A percentile compares a stretch with the other conserved stretches of the same genome.
phyloP scores from a whole-genome alignment of 805 yeast species.

The Huiozyma sinensis region DNA sequence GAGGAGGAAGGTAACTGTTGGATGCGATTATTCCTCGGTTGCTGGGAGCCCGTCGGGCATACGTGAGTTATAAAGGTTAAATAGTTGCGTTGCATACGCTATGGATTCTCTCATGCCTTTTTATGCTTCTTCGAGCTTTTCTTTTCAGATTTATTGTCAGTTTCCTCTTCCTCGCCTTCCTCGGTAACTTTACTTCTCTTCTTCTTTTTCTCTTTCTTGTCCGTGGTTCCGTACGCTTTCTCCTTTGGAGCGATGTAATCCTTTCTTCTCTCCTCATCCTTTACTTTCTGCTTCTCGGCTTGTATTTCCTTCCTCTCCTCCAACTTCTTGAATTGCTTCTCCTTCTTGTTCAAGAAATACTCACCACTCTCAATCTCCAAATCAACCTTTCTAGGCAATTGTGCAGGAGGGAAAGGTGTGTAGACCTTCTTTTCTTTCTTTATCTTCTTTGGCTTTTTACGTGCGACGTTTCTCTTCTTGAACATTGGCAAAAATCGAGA shows the following conservation, averaged over 20 bases:
- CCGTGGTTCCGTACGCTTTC: slow-evolving; percentile 29
- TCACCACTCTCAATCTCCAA: slow-evolving; percentile 97
- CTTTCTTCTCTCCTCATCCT: slow-evolving; percentile 59
- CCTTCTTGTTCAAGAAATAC: slow-evolving; percentile 82
- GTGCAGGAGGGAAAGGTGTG: slow-evolving; percentile 99
- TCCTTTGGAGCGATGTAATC: slow-evolving; percentile 86
- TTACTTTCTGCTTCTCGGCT: slow-evolving; percentile 52
- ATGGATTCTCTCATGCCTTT: neutral
- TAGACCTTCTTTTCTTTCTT: slow-evolving; percentile 59
- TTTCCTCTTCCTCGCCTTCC: neutral
- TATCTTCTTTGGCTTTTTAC: slow-evolving; percentile 72
- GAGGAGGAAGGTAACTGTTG: too few relatives aligned
- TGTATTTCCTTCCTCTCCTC: slow-evolving; percentile 75
- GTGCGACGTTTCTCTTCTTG: slow-evolving; percentile 90
- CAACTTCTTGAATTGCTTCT: slow-evolving; percentile 59
- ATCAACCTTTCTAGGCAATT: slow-evolving; percentile 93
- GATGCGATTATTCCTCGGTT: too few relatives aligned
- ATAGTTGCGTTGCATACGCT: neutral
- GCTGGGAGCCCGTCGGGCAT: too few relatives aligned
- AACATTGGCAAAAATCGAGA: slow-evolving; percentile 90
- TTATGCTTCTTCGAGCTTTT: slow-evolving; percentile 1
- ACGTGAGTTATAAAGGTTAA: too few relatives aligned
- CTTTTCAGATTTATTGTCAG: neutral
- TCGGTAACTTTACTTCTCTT: neutral
- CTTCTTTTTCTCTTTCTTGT: neutral